Percentiles rank a stretch among this genome's conserved stretches.
phyloP scores from a whole-genome alignment of 257 asterid genomes.

The Petunia secreta region DNA sequence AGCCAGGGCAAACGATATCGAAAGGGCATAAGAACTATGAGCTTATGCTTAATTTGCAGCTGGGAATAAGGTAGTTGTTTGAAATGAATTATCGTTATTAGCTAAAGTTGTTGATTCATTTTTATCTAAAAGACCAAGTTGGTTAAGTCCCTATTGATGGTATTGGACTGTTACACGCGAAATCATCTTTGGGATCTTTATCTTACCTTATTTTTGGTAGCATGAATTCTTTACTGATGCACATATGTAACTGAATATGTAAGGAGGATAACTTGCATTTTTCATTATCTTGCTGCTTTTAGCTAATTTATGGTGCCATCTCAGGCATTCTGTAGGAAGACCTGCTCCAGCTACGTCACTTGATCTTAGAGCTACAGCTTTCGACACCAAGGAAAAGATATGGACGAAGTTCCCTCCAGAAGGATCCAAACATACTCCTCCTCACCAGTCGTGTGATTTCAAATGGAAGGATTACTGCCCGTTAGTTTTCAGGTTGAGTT shows the following conservation, averaged over 20 bases:
- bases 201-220: background rate
- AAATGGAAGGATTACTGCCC: conserved; percentile 98
- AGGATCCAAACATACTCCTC: conserved; percentile 93
- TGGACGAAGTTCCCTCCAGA: conserved; percentile 88
- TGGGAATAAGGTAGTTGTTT: conserved; percentile 76
- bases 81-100: background rate
- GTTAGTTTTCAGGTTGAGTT: conserved; percentile 79
- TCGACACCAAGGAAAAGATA: conserved; percentile 71
- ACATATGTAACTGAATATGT: background rate
- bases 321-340: conserved; percentile 90
- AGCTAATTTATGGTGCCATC: conserved; percentile 41
- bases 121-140: background rate
- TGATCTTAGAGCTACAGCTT: conserved; percentile 68
- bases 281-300: conserved; percentile 17
- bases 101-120: background rate
- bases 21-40: conserved; percentile 90
- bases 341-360: conserved; percentile 68
- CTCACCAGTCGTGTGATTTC: conserved; percentile 87
- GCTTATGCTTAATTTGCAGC: conserved; percentile 94
- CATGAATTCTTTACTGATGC: conserved; percentile 12
- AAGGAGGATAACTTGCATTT: background rate
- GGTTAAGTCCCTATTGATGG: background rate
- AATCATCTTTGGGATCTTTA: background rate
- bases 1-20: conserved; percentile 66
- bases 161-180: background rate